A percentile compares a stretch with the other conserved stretches of the same genome.
Conservation (phyloP, 306 rosid genomes). For the Prunus persica region Prunus_persica_NCBIv2 NC_034014.1:22429501-22430000, state of each 20-base stretch:
- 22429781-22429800: constrained; percentile 9
- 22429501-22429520: constrained; percentile 41
- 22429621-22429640: constrained; percentile 89
- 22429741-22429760: constrained; percentile 38
- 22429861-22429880: constrained; percentile 48
- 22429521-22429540: constrained; percentile 68
- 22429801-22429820: constrained; percentile 41
- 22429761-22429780: constrained; percentile 25
- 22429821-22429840: constrained; percentile 24
- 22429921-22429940: constrained; percentile 41
- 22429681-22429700: constrained; percentile 16
- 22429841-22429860: constrained; percentile 23
- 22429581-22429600: constrained; percentile 88
- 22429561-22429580: constrained; percentile 75
- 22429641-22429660: constrained; percentile 57
- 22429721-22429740: not conserved
- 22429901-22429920: constrained; percentile 35
- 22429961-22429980: constrained; percentile 54
- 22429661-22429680: constrained; percentile 5
- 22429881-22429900: constrained; percentile 27
- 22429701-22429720: constrained; percentile 14
- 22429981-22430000: constrained; percentile 8
- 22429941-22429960: constrained; percentile 29
- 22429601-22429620: constrained; percentile 89
- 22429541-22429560: constrained; percentile 55